Evolutionary conservation across 140 eudicot genomes (phyloP).

Genomic region (Flaveria floridana): DNA sequence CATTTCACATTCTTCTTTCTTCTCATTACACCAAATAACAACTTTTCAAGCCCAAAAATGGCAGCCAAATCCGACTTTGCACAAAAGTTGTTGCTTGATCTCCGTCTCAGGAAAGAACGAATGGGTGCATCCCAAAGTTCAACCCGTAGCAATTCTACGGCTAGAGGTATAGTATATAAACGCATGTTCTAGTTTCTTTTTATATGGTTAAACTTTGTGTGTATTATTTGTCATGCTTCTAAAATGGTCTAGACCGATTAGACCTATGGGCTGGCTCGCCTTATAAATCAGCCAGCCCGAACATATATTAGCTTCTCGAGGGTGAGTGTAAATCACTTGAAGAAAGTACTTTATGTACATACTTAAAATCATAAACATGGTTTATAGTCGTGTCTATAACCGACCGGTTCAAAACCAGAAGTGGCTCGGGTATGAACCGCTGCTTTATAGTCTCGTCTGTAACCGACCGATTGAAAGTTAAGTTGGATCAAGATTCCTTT

Average conservation of each 20-base stretch:
- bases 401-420: not conserved
- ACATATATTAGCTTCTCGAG: not conserved
- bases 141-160: slow-evolving; percentile 22
- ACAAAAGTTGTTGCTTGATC: slow-evolving; percentile 84
- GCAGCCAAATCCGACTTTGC: slow-evolving; percentile 76
- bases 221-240: not conserved
- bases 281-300: not conserved
- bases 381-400: not conserved
- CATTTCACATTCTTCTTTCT: slow-evolving; percentile 29
- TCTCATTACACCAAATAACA: not conserved
- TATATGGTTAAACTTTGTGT: not conserved
- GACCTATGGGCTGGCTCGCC: not conserved
- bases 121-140: slow-evolving; percentile 61
- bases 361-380: not conserved
- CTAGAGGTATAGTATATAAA: slow-evolving; percentile 43
- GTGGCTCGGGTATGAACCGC: not conserved
- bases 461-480: slow-evolving; percentile 17
- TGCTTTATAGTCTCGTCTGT: not conserved
- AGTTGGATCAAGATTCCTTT: slow-evolving; percentile 34
- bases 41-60: slow-evolving; percentile 38
- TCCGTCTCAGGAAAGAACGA: slow-evolving; percentile 67
- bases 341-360: not conserved
- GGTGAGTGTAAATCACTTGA: not conserved
- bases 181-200: not conserved
- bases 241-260: not conserved